Evolutionary conservation across 129 eudicot species (phyloP), one percentile per base, ranked within the genome.

Genomic region (Tagetes erecta): DNA sequence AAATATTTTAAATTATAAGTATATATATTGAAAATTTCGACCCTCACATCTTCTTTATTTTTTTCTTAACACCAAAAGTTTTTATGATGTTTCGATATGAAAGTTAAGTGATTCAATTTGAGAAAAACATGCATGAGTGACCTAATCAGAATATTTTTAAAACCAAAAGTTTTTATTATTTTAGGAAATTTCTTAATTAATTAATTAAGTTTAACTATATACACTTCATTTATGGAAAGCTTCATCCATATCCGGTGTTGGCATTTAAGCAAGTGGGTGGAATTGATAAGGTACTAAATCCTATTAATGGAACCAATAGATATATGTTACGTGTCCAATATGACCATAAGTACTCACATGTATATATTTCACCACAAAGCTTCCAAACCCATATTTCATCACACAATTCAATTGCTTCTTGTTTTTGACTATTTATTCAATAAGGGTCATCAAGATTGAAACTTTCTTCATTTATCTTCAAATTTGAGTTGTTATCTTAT

Each of bases 231-330:
- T 47, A 7, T 50, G 34, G 40, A 60, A 70, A 63, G 33, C 40
- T 78, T 52, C 77, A 78, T 78, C 72, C 73, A 79, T 64, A 71
- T 78, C 82, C 55, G 44, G 78, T 78, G 53, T 64, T 71, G 78
- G 73, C 58, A 70, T 77, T 13, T 49, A 45, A 35, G 59, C 75
- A 76, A 68, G 78, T 79, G 73, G 82, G 73, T 52, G 52, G 60
- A 71, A 64, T 51, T 78, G 62, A 67, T 53, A 64, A 53, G 73
- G 73, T 64, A 33, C 67, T 62, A 62, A 63, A 64, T 53, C 35
- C 74, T 72, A 72, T 71, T 40, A 8, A 27, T 41, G 8, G 44
- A 41, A 52, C 82, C 82, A 79, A 35, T 46, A 71, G 12, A 53
- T 72, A 1, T 46, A 30, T 72, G 78, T 73, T 78, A 79, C 82